Conservation (phyloP, 805 yeast genomes). For the Metschnikowia proteae region DNA sequence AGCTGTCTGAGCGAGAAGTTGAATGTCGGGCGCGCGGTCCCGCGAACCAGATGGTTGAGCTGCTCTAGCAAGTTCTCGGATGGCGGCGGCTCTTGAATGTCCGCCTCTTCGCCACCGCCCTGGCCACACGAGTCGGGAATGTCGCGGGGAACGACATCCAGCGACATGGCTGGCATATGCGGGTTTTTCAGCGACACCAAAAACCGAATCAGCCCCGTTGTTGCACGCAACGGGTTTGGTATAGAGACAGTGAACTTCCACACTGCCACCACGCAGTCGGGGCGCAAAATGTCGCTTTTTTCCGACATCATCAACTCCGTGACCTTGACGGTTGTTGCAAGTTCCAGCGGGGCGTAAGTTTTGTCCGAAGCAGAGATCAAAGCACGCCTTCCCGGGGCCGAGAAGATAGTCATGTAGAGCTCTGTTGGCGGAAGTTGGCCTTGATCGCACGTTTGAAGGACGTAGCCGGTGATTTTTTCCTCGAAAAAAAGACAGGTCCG, state of each 20-base stretch:
- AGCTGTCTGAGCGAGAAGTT: neutral
- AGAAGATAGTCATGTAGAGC: slow-evolving; percentile 6
- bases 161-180: neutral
- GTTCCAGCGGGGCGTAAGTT: neutral
- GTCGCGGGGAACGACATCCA: neutral
- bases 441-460: slow-evolving; percentile 17
- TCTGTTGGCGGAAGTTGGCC: slow-evolving; percentile 2
- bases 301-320: slow-evolving; percentile 7
- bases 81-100: neutral
- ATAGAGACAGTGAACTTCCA: slow-evolving; percentile 30
- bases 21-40: neutral
- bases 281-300: neutral
- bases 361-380: neutral
- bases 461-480: slow-evolving; percentile 28
- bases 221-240: slow-evolving; percentile 7
- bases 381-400: neutral
- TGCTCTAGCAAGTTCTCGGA: slow-evolving; percentile 10
- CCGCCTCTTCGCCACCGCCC: neutral
- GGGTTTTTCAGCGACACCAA: slow-evolving; percentile 7
- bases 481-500: slow-evolving; percentile 25
- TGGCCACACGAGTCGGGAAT: too few species aligned
- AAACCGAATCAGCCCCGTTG: slow-evolving; percentile 7
- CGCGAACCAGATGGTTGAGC: slow-evolving; percentile 7
- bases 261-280: slow-evolving; percentile 4
- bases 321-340: neutral